These are phyloP conservation scores for Dipodascus geniculatus DNA, from an alignment of 805 yeast genomes.

Conservation along the genomic window DNA sequence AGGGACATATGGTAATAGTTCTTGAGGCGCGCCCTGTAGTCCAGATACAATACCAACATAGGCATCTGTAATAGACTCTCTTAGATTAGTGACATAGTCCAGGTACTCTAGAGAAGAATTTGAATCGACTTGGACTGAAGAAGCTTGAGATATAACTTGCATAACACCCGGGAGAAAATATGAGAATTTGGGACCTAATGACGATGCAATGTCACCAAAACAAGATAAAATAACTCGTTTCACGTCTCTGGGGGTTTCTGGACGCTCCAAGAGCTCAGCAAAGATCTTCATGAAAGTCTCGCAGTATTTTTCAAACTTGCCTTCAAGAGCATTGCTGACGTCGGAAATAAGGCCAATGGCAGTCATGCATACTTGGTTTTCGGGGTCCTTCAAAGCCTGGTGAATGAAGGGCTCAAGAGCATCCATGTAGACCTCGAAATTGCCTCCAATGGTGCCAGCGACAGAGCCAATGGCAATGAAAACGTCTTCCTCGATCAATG, in stretches of 20 bases:
- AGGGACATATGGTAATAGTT: slow-evolving; percentile 51
- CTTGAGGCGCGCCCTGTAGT: slow-evolving; percentile 54
- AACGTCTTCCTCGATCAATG: slow-evolving; percentile 87
- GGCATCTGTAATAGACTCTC: slow-evolving; percentile 88
- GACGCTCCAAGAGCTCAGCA: slow-evolving; percentile 58
- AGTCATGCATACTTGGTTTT: slow-evolving; percentile 71
- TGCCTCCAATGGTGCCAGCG: slow-evolving; percentile 64
- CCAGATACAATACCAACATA: slow-evolving; percentile 94
- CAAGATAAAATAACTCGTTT: slow-evolving; percentile 84
- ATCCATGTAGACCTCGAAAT: slow-evolving; percentile 66
- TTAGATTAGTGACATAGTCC: slow-evolving; percentile 60
- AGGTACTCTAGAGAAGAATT: slow-evolving; percentile 62
- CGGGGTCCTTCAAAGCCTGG: slow-evolving; percentile 69
- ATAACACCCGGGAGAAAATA: slow-evolving; percentile 72
- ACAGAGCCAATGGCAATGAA: slow-evolving; percentile 86
- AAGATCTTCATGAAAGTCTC: slow-evolving; percentile 74
- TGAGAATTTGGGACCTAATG: slow-evolving; percentile 65
- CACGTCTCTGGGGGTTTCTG: slow-evolving; percentile 63
- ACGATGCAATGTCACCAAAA: slow-evolving; percentile 90
- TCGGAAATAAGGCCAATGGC: slow-evolving; percentile 95
- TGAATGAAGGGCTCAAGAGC: slow-evolving; percentile 75
- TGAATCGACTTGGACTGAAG: slow-evolving; percentile 18
- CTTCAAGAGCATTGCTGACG: slow-evolving; percentile 79
- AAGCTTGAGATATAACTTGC: slow-evolving; percentile 41
- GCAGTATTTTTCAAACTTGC: slow-evolving; percentile 58